A percentile compares a stretch with the other conserved stretches of the same genome.
phyloP scores from a whole-genome alignment of 2,329 filamentous ascomycete species.

The Nothomitra cinnamomea region DNA sequence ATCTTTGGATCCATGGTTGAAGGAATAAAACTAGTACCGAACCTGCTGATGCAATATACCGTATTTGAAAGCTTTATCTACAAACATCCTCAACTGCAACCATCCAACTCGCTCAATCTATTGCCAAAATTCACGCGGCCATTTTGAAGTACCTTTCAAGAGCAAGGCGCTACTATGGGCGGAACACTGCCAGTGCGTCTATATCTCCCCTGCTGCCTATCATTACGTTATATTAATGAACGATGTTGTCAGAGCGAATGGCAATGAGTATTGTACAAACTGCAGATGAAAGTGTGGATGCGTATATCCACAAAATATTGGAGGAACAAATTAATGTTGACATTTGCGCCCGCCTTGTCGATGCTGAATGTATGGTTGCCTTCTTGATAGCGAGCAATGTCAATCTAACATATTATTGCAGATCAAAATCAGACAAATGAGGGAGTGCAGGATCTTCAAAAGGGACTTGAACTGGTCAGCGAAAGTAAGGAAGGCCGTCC shows the following conservation, averaged over 20 bases:
- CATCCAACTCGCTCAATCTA: not conserved
- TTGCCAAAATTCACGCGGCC: not conserved
- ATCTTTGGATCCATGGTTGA: constrained; percentile 1
- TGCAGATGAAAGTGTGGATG: not conserved
- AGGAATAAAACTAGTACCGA: constrained; percentile 6
- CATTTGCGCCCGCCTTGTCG: not conserved
- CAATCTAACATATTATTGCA: too few relatives aligned
- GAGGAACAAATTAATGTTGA: not conserved
- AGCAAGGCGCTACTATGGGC: not conserved
- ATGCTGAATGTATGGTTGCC: not conserved
- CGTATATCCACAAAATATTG: not conserved
- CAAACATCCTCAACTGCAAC: not conserved
- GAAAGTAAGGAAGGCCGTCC: too few relatives aligned
- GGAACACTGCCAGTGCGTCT: not conserved
- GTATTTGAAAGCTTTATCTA: not conserved
- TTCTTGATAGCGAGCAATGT: too few relatives aligned
- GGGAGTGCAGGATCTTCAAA: too few relatives aligned
- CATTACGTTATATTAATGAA: not conserved
- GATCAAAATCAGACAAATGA: too few relatives aligned
- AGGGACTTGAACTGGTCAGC: too few relatives aligned
- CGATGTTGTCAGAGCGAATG: not conserved
- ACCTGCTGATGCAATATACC: constrained; percentile 10
- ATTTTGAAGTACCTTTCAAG: not conserved
- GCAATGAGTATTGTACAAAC: not conserved
- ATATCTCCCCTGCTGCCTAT: not conserved